These are phyloP conservation scores for Citrus medica DNA, from an alignment of 345 rosid genomes.

Conservation along the genomic window DNA sequence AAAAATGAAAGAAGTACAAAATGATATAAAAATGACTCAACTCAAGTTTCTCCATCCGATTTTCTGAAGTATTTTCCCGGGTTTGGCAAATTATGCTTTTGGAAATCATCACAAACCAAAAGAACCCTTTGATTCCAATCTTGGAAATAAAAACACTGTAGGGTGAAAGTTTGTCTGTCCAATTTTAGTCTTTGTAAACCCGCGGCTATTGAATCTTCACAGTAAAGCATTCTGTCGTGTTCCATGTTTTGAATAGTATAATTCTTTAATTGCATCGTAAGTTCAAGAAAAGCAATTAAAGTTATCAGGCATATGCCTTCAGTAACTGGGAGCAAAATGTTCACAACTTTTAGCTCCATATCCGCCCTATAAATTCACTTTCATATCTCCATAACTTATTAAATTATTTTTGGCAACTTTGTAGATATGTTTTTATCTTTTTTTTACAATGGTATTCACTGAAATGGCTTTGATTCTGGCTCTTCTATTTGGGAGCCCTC, in stretches of 20 bases:
- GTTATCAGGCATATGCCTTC: slow-evolving; percentile 1
- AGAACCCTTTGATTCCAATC: no score
- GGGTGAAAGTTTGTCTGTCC: no score
- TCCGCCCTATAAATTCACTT: not conserved
- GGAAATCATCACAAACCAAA: no score
- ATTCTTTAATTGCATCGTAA: slow-evolving; percentile 21
- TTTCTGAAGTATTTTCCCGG: no score
- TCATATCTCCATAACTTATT: not conserved
- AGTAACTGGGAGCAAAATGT: not conserved
- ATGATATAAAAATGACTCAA: no score
- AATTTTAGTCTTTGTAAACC: not conserved
- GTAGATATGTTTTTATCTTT: slow-evolving; percentile 38
- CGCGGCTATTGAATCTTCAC: not conserved
- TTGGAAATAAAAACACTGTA: no score
- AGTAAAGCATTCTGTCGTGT: slow-evolving; percentile 1
- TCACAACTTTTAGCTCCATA: no score
- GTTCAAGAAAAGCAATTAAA: slow-evolving; percentile 1
- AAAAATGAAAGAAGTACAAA: no score
- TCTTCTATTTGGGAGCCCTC: slow-evolving; percentile 35
- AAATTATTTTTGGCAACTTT: not conserved
- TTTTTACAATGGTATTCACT: slow-evolving; percentile 26
- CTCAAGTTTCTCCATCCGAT: no score
- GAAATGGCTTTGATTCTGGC: slow-evolving; percentile 36
- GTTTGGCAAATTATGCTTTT: no score
- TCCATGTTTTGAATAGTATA: slow-evolving; percentile 10